These are phyloP conservation scores for Elsinoe australis DNA, from an alignment of 2,329 filamentous ascomycete genomes.

Conservation along the genomic window DNA sequence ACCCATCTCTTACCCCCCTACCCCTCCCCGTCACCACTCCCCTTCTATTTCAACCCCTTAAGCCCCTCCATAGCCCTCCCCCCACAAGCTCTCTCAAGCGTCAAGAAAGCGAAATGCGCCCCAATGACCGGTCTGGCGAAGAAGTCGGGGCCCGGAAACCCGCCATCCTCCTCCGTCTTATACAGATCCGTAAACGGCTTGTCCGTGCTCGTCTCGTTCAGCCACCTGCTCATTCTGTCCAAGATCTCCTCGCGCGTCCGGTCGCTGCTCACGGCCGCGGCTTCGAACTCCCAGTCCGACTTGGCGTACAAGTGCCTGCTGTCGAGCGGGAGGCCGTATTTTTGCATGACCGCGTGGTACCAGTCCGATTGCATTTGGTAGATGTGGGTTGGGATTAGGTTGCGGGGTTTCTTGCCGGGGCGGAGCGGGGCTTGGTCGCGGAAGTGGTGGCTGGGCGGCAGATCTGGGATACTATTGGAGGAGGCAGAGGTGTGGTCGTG, in stretches of 20 bases:
- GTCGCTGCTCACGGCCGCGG: slow-evolving; percentile 66
- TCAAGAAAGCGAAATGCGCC: slow-evolving; percentile 77
- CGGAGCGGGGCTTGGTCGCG: slow-evolving; percentile 7
- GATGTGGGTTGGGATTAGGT: slow-evolving; percentile 65
- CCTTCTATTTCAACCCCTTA: slow-evolving; percentile 38
- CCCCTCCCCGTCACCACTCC: slow-evolving; percentile 4
- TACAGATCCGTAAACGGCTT: slow-evolving; percentile 75
- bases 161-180: slow-evolving; percentile 67
- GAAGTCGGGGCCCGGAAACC: slow-evolving; percentile 66
- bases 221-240: slow-evolving; percentile 66
- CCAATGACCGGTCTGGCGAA: slow-evolving; percentile 77
- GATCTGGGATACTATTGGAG: no score
- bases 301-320: slow-evolving; percentile 78
- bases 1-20: neutral
- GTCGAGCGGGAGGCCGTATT: slow-evolving; percentile 75
- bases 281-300: slow-evolving; percentile 87
- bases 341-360: slow-evolving; percentile 72
- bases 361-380: slow-evolving; percentile 74
- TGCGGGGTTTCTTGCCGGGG: slow-evolving; percentile 20
- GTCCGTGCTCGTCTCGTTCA: slow-evolving; percentile 74
- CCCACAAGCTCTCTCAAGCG: slow-evolving; percentile 70
- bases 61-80: slow-evolving; percentile 57
- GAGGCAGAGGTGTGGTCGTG: slow-evolving; percentile 34
- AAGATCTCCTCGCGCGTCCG: slow-evolving; percentile 63
- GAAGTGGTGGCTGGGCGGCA: slow-evolving; percentile 9